A percentile compares a stretch with the other conserved stretches of the same genome.
Conservation (phyloP, 352 stramenopile species). For the Pythium phragmiticola region DNA sequence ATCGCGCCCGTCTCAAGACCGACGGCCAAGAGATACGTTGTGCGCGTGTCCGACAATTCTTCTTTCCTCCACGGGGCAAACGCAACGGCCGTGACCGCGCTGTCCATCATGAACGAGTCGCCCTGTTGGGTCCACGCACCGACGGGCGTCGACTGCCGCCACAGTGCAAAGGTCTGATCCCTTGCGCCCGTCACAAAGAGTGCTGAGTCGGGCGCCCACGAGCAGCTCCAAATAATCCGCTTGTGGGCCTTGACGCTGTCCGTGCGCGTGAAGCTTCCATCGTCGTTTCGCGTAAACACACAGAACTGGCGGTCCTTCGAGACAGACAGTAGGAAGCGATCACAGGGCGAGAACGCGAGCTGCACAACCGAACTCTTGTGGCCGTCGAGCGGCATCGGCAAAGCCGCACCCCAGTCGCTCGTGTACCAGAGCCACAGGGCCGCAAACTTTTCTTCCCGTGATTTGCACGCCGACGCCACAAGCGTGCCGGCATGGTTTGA, state of each 20-base stretch:
- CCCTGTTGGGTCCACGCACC: constrained; percentile 27
- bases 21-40: constrained; percentile 45
- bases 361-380: constrained; percentile 83
- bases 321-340: constrained; percentile 60
- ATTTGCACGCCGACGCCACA: constrained; percentile 73
- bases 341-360: constrained; percentile 65
- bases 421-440: constrained; percentile 69
- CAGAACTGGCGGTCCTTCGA: constrained; percentile 77
- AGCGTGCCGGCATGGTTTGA: constrained; percentile 52
- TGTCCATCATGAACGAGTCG: constrained; percentile 30
- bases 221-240: constrained; percentile 80
- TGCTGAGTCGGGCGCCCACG: constrained; percentile 59
- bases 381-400: constrained; percentile 45
- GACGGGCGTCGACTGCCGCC: constrained; percentile 18
- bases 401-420: constrained; percentile 43
- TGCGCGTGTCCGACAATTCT: not conserved
- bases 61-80: constrained; percentile 38
- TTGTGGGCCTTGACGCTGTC: constrained; percentile 67
- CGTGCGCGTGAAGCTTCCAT: constrained; percentile 38
- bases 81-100: constrained; percentile 59
- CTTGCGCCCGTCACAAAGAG: constrained; percentile 61
- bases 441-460: constrained; percentile 65
- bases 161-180: constrained; percentile 68
- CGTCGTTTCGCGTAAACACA: constrained; percentile 39
- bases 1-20: constrained; percentile 62